Evolutionary conservation across 2,329 filamentous ascomycete species (phyloP).

Genomic region (Nigrospora osmanthi): DNA sequence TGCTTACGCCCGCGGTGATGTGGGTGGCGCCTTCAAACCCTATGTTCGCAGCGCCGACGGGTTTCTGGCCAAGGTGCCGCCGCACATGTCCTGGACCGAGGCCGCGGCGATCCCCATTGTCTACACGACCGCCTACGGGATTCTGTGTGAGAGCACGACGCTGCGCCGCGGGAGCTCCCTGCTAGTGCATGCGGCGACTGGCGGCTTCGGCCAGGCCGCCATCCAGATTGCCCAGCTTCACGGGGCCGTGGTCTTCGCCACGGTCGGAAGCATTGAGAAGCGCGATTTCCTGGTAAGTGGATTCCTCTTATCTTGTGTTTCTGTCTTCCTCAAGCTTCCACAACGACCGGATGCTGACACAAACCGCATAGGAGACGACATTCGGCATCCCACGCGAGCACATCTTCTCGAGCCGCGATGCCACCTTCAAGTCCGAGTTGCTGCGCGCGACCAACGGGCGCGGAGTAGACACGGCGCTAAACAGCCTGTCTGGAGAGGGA

Average conservation of each 20-base stretch:
- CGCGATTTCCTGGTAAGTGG: constrained; percentile 7
- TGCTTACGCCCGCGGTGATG: constrained; percentile 5
- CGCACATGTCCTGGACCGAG: constrained; percentile 7
- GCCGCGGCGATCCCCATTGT: constrained; percentile 13
- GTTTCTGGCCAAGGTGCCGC: constrained; percentile 10
- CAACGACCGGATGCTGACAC: background rate
- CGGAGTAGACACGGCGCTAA: constrained; percentile 13
- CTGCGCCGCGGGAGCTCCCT: constrained; percentile 9
- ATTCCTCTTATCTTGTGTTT: background rate
- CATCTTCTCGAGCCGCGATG: constrained; percentile 12
- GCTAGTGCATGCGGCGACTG: constrained; percentile 9
- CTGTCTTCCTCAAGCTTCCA: background rate
- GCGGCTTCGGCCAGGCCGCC: constrained; percentile 8
- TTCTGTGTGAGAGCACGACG: constrained; percentile 11
- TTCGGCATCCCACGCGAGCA: constrained; percentile 12
- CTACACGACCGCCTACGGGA: constrained; percentile 11
- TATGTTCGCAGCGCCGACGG: constrained; percentile 8
- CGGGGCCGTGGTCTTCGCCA: constrained; percentile 11
- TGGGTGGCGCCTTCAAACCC: constrained; percentile 8
- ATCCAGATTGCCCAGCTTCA: constrained; percentile 7
- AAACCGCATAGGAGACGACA: background rate
- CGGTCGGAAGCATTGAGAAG: constrained; percentile 9
- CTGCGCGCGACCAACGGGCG: constrained; percentile 1
- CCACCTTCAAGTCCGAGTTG: constrained; percentile 9
- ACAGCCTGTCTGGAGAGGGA: constrained; percentile 10